Base-by-base conservation (phyloP, 169 alveolate genomes). In the Plasmodium fragile region DNA sequence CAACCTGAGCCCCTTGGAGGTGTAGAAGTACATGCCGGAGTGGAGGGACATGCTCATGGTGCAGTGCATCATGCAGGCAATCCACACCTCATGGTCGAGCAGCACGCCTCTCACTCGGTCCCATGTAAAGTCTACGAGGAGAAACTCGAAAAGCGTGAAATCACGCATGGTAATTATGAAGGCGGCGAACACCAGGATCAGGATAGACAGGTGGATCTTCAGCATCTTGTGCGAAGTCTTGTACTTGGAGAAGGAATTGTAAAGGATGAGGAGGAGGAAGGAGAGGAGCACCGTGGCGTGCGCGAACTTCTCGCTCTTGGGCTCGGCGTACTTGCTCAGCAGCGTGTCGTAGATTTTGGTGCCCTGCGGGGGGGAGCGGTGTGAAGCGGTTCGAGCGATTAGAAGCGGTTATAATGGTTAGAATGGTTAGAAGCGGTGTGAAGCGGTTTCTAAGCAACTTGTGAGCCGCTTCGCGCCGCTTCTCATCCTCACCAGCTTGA, bases 1-100 rank as follows among this genome's bases (percentile, higher is more conserved):
- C 22, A 0, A 85, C 93, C 93, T 85, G 28, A 85, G 81, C 32
- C 93, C 93, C 78, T 85, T 85, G 28, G 93, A 73, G 6, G 93
- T 32, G 79, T 85, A 85, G 43, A 85, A 85, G 49, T 85, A 85
- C 75, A 85, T 49, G 16, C 93, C 93, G 1, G 93, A 85, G 43
- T 85, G 93, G 2, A 85, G n/a, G 0, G 83, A 85, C 84, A 85
- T 69, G 32, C 32, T 85, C 10, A 73, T 32, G 6, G 78, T 75
- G 43, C 93, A 85, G 79, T 85, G 93, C 18, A 85, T 49, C 93
- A 85, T 85, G 43, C 93, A 85, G 39, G 70, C 39, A 34, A 85
- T 75, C 93, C 93, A 85, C 5, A 85, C 85, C 45, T 85, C 93
- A 43, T 85, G 84, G 39, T 85, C 65, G 18, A 36, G 80, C 3